Base-by-base conservation (phyloP, 2,329 filamentous ascomycete genomes). In the Penicillium sp. region DNA sequence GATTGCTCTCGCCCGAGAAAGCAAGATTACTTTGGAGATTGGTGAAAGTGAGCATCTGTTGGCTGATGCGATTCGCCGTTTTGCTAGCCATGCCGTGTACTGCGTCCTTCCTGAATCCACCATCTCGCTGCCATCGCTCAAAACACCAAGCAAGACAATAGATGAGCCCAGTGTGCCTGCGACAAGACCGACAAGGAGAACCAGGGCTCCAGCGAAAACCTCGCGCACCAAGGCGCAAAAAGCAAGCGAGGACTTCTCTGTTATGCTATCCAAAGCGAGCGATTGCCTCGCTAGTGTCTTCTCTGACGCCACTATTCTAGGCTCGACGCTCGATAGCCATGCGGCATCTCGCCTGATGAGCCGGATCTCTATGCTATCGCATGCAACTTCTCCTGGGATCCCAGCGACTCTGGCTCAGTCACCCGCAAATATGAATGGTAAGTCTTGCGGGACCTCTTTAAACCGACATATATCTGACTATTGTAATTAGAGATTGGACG, bases 61-160 rank as follows among this genome's bases (percentile, higher is more conserved):
- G 16, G 69, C 67, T 2, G 67, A 76, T 47, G 72, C 72, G n/a
- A 70, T 76, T 45, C 66, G 68, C 14, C 63, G 72, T 43, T 89
- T 96, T 78, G 82, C 86, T 11, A 81, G 83, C 4, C 90, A 96
- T 71, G 87, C 92, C 2, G 88, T 94, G 3, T 95, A 93, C 70
- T 95, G 90, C 16, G 89, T 93, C 9, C 82, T 97, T 14, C 90
- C 93, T 42, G 94, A 99, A 65, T 97, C 94, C 0, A 96, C 91
- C 0, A 86, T 97, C 26, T 95, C 91, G 0, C 88, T 93, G 56
- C 91, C 92, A 1, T 86, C 90, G 0, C 78, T 93, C 67, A 70
- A 59, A 69, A 73, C 57, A 54, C 62, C 67, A 4, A 58, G 47
- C 36, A 69, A 65, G 46, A 53, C 66, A 14, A 55, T 61, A 27